Percentiles rank a stretch among this genome's conserved stretches.
Evolutionary conservation across 257 asterid species (phyloP).

Genomic region (Capsicum baccatum): DNA sequence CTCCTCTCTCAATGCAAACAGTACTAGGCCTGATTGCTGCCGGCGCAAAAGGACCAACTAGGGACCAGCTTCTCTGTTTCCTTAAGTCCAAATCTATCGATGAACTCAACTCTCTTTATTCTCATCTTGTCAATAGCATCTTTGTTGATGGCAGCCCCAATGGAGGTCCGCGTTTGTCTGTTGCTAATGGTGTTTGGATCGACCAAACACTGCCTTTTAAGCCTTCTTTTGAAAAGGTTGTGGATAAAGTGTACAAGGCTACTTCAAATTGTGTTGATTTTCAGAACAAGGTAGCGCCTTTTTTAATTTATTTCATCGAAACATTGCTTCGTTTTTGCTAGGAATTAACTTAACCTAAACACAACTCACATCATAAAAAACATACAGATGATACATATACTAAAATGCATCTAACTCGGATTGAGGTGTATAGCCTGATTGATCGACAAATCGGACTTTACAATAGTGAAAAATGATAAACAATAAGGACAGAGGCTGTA

Average conservation of each 20-base stretch:
- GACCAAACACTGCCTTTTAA: too few species aligned
- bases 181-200: too few species aligned
- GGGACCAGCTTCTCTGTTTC: conserved; percentile 27
- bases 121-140: too few species aligned
- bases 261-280: too few species aligned
- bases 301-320: too few species aligned
- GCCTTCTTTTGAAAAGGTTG: too few species aligned
- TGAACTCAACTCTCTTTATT: too few species aligned
- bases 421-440: not conserved
- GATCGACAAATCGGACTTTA: not conserved
- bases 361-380: too few species aligned
- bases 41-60: conserved; percentile 28
- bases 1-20: conserved; percentile 36
- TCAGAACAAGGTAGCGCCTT: not conserved
- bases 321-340: not conserved
- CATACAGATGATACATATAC: not conserved
- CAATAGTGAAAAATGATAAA: not conserved
- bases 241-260: too few species aligned
- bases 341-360: not conserved
- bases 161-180: too few species aligned
- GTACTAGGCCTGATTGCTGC: conserved; percentile 33
- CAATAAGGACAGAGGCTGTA: not conserved
- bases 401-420: not conserved
- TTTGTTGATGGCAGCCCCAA: too few species aligned
- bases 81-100: too few species aligned